Evolutionary conservation across 1,284 basidiomycete species (phyloP).

Genomic region (Omphalotus olearius): DNA sequence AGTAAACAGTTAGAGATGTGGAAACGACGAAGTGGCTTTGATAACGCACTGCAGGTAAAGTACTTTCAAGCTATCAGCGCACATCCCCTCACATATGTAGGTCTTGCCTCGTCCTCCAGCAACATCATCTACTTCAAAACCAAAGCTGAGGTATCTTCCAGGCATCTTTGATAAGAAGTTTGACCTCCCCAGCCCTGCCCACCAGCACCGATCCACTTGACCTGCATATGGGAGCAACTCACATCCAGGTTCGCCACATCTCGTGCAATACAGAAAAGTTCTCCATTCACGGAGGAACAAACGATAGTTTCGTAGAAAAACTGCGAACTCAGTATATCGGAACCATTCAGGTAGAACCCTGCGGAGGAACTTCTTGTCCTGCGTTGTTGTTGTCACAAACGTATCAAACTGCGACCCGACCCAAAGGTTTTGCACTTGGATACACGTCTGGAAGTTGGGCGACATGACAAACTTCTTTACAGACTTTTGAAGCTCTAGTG

Average conservation of each 20-base stretch:
- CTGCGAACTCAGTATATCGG: conserved; percentile 4
- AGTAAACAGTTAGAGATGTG: neutral
- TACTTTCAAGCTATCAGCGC: conserved; percentile 8
- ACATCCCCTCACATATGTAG: conserved; percentile 16
- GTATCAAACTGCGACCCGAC: conserved; percentile 21
- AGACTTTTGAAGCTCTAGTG: conserved; percentile 1
- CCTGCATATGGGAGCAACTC: conserved; percentile 14
- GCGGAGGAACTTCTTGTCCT: conserved; percentile 9
- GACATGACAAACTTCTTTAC: conserved; percentile 21
- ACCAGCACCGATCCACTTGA: conserved; percentile 24
- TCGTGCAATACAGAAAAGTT: conserved; percentile 16
- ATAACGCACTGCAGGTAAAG: conserved; percentile 16
- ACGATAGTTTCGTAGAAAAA: conserved; percentile 18
- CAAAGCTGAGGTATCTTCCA: conserved; percentile 19
- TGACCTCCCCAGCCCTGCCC: conserved; percentile 17
- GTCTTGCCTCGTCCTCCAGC: neutral
- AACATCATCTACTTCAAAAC: conserved; percentile 9
- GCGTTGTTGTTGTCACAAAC: neutral
- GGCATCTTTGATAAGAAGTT: conserved; percentile 21
- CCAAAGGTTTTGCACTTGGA: conserved; percentile 26
- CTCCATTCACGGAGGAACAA: conserved; percentile 21
- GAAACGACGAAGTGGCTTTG: too few species aligned
- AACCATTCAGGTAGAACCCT: conserved; percentile 19
- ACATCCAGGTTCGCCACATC: conserved; percentile 7
- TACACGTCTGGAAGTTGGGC: conserved; percentile 23